These are phyloP conservation scores for Leptographium wingfieldii DNA, from an alignment of 2,329 filamentous ascomycete genomes.

Conservation along the genomic window DNA sequence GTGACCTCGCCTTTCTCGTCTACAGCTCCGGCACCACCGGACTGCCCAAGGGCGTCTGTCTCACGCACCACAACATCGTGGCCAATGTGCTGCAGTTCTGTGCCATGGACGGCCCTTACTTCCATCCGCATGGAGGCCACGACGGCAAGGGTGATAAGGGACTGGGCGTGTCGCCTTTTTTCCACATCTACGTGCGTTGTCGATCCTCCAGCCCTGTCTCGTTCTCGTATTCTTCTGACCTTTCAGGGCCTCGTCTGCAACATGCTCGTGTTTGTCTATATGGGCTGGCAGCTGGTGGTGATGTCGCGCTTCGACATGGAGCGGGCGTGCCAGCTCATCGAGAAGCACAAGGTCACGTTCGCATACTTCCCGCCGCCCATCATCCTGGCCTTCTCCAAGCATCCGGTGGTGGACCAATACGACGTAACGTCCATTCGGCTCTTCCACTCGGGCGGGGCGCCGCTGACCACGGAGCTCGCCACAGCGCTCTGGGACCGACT, in stretches of 20 bases:
- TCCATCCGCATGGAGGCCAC: slow-evolving; percentile 44
- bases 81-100: slow-evolving; percentile 52
- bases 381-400: slow-evolving; percentile 66
- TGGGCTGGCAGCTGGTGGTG: slow-evolving; percentile 54
- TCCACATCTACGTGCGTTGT: slow-evolving; percentile 67
- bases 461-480: slow-evolving; percentile 68
- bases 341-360: slow-evolving; percentile 64
- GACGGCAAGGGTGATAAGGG: slow-evolving; percentile 57
- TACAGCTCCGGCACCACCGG: slow-evolving; percentile 89
- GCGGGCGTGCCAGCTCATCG: slow-evolving; percentile 62
- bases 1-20: slow-evolving; percentile 72
- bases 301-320: slow-evolving; percentile 75
- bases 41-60: slow-evolving; percentile 79
- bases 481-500: slow-evolving; percentile 62
- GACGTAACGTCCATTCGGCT: slow-evolving; percentile 68
- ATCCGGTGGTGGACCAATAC: slow-evolving; percentile 66
- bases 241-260: slow-evolving; percentile 55
- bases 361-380: slow-evolving; percentile 77
- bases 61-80: slow-evolving; percentile 73
- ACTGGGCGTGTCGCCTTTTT: slow-evolving; percentile 74
- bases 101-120: slow-evolving; percentile 38
- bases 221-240: background rate
- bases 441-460: slow-evolving; percentile 80
- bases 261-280: slow-evolving; percentile 54
- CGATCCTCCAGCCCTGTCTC: background rate